Percentiles rank a stretch among this genome's conserved stretches.
Conservation (phyloP, 352 stramenopile genomes). For the Globisporangium echinulatum region DNA sequence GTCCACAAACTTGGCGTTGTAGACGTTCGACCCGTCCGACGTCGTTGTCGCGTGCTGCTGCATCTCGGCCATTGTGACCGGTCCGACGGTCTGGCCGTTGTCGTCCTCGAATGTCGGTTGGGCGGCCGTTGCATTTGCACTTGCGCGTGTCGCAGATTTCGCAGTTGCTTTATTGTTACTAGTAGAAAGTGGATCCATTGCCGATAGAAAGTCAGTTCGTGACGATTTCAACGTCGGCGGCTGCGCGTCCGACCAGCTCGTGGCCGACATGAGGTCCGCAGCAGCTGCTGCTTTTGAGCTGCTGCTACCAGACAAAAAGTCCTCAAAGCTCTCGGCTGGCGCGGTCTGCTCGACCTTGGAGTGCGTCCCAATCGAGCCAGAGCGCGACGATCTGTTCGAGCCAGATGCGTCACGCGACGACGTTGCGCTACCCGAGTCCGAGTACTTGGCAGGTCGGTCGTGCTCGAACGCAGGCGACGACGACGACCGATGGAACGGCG, state of each 20-base stretch:
- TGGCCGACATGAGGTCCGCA: constrained; percentile 75
- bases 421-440: constrained; percentile 21
- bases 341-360: constrained; percentile 14
- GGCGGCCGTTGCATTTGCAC: constrained; percentile 18
- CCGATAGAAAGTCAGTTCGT: constrained; percentile 43
- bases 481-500: constrained; percentile 35
- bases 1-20: constrained; percentile 80
- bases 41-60: constrained; percentile 52
- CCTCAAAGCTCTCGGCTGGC: constrained; percentile 47
- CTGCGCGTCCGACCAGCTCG: constrained; percentile 33
- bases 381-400: constrained; percentile 26
- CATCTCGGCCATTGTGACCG: constrained; percentile 82
- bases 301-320: constrained; percentile 61
- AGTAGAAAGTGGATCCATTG: constrained; percentile 55
- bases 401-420: not conserved
- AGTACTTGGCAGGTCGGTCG: constrained; percentile 58
- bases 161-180: constrained; percentile 11
- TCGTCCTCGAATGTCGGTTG: constrained; percentile 77
- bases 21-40: constrained; percentile 78
- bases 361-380: constrained; percentile 14
- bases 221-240: constrained; percentile 21
- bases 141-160: constrained; percentile 18
- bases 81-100: constrained; percentile 67
- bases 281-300: constrained; percentile 6
- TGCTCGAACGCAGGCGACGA: constrained; percentile 42